Evolutionary conservation across 2,329 filamentous ascomycete species (phyloP), one percentile per base, ranked within the genome.

Genomic region (Cadophora sp.): DNA sequence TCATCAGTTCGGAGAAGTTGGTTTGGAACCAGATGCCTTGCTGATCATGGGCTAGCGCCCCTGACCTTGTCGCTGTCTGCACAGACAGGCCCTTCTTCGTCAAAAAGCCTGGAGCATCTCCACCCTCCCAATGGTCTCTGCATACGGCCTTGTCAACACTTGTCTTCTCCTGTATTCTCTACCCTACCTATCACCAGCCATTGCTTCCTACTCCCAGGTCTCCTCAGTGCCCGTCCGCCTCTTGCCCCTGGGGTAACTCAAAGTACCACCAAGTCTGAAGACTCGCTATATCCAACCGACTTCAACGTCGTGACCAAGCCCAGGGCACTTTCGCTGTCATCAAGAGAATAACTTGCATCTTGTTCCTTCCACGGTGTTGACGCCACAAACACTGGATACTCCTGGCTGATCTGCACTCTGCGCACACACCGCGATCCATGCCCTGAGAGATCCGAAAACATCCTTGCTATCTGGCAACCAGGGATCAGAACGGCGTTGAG

Each of bases 11-110:
- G 43, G 39, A 60, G 58, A 48, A 20, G 27, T 16, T 60, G 41
- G 58, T 43, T 60, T 60, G 27, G 58, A 18, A 36, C 41, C 58
- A 60, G 58, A 60, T 45, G 43, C 55, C 36, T 59, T 65, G 62
- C 62, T 55, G 56, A 51, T 62, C 59, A 50, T 33, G 43, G 22
- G 20, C 53, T 48, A 64, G 62, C 43, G 55, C 53, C 43, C 59
- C 47, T 59, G 55, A 60, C 66, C 58, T 59, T 65, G 66, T 53
- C 51, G 41, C 66, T 55, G 55, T 66, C 62, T 68, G 66, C 62
- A 65, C 66, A 65, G 62, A 62, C 66, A 65, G 50, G 58, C 58
- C 61, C 59, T 64, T 62, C 50, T 67, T 41, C 62, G 62, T 65
- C 43, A 60, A 62, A 67, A 67, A 58, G 24, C 20, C 58, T 58